phyloP scores from a whole-genome alignment of 202 grass and related monocot species.

The Schoenoplectus triqueter region DNA sequence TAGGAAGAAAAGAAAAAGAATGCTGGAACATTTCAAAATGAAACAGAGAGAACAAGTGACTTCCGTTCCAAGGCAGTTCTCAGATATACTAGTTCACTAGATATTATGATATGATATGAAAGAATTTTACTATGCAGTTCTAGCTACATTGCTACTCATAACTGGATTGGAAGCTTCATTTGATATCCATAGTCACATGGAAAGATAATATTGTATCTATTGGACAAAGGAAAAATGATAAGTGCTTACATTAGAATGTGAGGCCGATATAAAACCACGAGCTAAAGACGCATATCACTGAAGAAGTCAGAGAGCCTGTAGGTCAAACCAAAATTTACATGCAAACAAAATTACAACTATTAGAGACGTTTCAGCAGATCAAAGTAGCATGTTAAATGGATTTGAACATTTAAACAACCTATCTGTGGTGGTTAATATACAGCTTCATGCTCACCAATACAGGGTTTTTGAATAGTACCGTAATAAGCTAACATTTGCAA shows the following conservation, averaged over 20 bases:
- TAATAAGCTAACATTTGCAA: not conserved
- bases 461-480: not conserved
- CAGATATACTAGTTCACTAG: not conserved
- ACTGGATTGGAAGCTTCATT: not conserved
- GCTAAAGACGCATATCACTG: slow-evolving; percentile 56
- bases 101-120: not conserved
- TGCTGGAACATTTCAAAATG: not conserved
- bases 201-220: not conserved
- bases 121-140: not conserved
- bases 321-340: slow-evolving; percentile 12
- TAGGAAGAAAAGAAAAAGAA: not conserved
- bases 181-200: slow-evolving; percentile 7
- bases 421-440: not conserved
- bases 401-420: slow-evolving; percentile 8
- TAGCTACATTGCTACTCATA: not conserved
- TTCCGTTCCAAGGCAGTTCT: not conserved
- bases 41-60: not conserved
- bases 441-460: not conserved
- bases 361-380: not conserved
- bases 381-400: not conserved
- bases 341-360: slow-evolving; percentile 3
- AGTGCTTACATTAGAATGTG: slow-evolving; percentile 36
- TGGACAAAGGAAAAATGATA: not conserved
- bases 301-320: slow-evolving; percentile 69
- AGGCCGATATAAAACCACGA: not conserved